These are phyloP conservation scores for Sphaerulina populicola DNA, from an alignment of 2,329 filamentous ascomycete species.

Conservation along the genomic window DNA sequence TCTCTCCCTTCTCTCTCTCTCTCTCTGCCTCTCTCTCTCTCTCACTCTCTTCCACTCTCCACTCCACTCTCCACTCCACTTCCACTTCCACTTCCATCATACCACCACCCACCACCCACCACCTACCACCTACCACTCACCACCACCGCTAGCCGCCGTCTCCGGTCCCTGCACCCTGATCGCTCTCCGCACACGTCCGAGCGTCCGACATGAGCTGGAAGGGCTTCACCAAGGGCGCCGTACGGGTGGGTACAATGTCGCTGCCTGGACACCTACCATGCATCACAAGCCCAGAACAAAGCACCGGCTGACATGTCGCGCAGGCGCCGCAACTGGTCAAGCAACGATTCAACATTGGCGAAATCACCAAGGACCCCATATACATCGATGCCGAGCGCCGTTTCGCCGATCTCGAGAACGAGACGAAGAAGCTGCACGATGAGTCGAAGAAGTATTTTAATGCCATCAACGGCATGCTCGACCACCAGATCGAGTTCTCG, in stretches of 20 bases:
- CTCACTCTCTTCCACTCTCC: too few species aligned
- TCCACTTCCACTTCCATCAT: neutral
- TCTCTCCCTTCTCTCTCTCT: too few species aligned
- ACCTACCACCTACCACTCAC: neutral
- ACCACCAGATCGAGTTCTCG: slow-evolving; percentile 96
- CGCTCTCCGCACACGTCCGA: neutral
- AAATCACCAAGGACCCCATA: slow-evolving; percentile 87
- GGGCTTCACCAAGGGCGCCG: slow-evolving; percentile 84
- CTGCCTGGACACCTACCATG: neutral
- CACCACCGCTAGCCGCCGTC: neutral
- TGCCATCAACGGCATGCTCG: slow-evolving; percentile 95
- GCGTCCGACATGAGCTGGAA: slow-evolving; percentile 76
- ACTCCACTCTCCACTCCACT: too few species aligned
- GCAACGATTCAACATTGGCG: slow-evolving; percentile 87
- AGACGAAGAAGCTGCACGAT: slow-evolving; percentile 95
- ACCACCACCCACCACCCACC: neutral
- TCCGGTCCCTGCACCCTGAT: neutral
- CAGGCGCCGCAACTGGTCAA: slow-evolving; percentile 87
- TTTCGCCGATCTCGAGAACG: slow-evolving; percentile 79
- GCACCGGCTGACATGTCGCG: slow-evolving; percentile 17
- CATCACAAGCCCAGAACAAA: neutral
- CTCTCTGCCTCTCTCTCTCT: too few species aligned
- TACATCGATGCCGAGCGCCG: slow-evolving; percentile 91
- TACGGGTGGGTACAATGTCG: slow-evolving; percentile 54
- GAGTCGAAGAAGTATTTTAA: slow-evolving; percentile 97